Percentiles rank a stretch among this genome's conserved stretches.
These are phyloP conservation scores for Basidiobolus meristosporus DNA, from an alignment of 371 early-diverging fungal genomes.

Conservation along the genomic window DNA sequence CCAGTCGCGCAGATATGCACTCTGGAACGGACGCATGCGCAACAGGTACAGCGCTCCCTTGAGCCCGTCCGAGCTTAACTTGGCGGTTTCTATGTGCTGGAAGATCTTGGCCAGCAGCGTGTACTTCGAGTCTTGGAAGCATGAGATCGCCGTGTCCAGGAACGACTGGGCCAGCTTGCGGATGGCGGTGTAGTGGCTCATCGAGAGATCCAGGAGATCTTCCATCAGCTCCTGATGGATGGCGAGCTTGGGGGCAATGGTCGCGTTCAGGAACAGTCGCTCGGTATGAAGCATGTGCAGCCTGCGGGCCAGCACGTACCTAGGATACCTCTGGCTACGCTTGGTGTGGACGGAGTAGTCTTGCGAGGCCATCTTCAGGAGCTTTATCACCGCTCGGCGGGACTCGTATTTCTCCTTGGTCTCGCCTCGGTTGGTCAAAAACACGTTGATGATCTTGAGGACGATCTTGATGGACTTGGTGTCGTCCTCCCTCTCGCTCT, in stretches of 20 bases:
- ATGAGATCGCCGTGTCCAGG: background rate
- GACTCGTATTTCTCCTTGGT: constrained; percentile 25
- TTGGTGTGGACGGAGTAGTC: background rate
- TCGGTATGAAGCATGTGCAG: background rate
- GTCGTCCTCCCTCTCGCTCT: constrained; percentile 41
- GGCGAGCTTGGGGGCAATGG: constrained; percentile 15
- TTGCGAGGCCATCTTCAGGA: constrained; percentile 19
- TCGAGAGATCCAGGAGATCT: constrained; percentile 34
- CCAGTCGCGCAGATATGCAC: constrained; percentile 45
- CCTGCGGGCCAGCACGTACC: constrained; percentile 16
- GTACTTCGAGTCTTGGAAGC: background rate
- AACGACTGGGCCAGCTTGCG: constrained; percentile 14
- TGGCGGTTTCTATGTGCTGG: constrained; percentile 2
- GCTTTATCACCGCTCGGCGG: constrained; percentile 30
- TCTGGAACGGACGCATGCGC: constrained; percentile 19
- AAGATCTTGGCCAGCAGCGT: background rate
- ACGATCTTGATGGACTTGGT: constrained; percentile 49
- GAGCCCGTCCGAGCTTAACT: constrained; percentile 31
- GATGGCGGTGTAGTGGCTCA: constrained; percentile 54
- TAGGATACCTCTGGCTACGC: constrained; percentile 19
- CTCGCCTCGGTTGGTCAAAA: constrained; percentile 42
- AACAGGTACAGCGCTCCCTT: constrained; percentile 63
- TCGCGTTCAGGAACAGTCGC: constrained; percentile 13
- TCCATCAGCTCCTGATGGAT: constrained; percentile 25
- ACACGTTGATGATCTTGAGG: constrained; percentile 18